Percentiles rank a stretch among this genome's conserved stretches.
Evolutionary conservation across 768 basidiomycete species (phyloP).

Genomic region (Trametopsis cervina): DNA sequence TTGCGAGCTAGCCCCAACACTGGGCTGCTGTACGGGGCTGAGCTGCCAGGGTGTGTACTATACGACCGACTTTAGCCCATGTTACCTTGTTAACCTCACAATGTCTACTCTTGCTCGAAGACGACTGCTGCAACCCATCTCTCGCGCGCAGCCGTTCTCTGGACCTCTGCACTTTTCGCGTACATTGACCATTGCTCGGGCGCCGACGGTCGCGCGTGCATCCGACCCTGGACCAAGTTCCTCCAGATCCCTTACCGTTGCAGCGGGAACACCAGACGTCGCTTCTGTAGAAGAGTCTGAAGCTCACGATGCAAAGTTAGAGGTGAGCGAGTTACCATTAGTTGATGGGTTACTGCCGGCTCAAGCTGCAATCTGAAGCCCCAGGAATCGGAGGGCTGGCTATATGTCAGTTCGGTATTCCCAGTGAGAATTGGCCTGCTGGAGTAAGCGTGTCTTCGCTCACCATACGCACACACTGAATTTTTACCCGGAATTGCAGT

Average conservation of each 20-base stretch:
- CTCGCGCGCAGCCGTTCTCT: not conserved
- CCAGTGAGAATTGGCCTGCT: slow-evolving; percentile 63
- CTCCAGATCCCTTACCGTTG: not conserved
- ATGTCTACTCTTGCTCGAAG: not conserved
- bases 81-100: not conserved
- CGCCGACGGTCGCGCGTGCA: no score
- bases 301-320: no score
- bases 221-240: no score
- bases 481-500: slow-evolving; percentile 28
- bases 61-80: not conserved
- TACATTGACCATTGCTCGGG: no score
- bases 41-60: not conserved
- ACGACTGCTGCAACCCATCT: not conserved
- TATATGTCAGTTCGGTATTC: slow-evolving; percentile 76
- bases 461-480: slow-evolving; percentile 2
- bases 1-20: not conserved
- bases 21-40: not conserved
- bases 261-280: not conserved
- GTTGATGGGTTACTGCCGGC: no score
- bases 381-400: slow-evolving; percentile 37
- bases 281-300: not conserved
- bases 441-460: slow-evolving; percentile 48
- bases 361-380: no score
- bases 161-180: no score
- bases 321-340: no score